Evolutionary conservation across 768 basidiomycete species (phyloP).

Genomic region (Lentinula raphanica): DNA sequence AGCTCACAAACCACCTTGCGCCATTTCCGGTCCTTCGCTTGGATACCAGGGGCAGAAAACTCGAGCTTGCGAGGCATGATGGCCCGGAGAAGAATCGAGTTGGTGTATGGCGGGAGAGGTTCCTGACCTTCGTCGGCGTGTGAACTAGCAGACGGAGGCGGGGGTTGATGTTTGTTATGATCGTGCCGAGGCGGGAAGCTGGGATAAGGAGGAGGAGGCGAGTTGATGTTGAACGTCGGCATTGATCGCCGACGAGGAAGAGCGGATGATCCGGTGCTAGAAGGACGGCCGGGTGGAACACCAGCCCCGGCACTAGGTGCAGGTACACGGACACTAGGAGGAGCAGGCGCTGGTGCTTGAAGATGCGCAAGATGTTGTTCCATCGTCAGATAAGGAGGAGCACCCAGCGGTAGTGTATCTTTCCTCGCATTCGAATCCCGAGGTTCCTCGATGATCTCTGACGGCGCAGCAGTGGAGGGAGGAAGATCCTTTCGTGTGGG

Average conservation of each 20-base stretch:
- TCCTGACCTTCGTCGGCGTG: constrained; percentile 44
- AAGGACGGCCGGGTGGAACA: not conserved
- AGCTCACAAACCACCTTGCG: constrained; percentile 80
- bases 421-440: not conserved
- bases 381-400: not conserved
- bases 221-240: constrained; percentile 56
- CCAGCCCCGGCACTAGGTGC: not conserved
- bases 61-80: constrained; percentile 91
- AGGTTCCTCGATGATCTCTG: not conserved
- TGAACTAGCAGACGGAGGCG: too few species aligned
- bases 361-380: not conserved
- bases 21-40: constrained; percentile 92
- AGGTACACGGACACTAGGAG: not conserved
- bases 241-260: constrained; percentile 63
- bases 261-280: constrained; percentile 29
- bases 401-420: not conserved
- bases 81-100: constrained; percentile 74
- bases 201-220: constrained; percentile 68
- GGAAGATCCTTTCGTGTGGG: not conserved
- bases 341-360: not conserved
- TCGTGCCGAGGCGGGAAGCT: constrained; percentile 26
- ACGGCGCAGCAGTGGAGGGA: not conserved
- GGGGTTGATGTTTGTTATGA: not conserved
- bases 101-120: constrained; percentile 74
- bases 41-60: constrained; percentile 77